Conservation (phyloP, 257 asterid genomes). For the Nyctanthes arbortristis region DNA sequence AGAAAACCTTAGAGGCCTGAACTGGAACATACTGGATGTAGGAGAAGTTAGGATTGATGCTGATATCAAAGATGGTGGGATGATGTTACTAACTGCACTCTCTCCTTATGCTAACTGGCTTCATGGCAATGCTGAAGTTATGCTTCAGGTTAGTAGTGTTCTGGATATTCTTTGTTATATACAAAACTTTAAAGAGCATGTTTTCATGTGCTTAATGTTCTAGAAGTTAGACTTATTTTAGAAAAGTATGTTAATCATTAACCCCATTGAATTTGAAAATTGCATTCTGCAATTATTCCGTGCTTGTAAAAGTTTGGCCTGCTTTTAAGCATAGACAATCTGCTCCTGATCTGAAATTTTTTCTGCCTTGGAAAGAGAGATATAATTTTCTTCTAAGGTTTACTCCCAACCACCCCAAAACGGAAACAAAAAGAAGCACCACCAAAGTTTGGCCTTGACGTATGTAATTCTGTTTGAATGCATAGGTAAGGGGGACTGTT, state of each 20-base stretch:
- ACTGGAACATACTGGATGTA: slow-evolving; percentile 92
- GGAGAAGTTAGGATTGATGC: slow-evolving; percentile 98
- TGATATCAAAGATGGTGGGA: slow-evolving; percentile 96
- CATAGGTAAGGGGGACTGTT: slow-evolving; percentile 95
- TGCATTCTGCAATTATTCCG: background rate
- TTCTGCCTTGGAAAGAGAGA: background rate
- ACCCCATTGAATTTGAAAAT: background rate
- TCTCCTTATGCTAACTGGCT: slow-evolving; percentile 99
- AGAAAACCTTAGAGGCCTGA: slow-evolving; percentile 90
- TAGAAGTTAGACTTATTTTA: background rate
- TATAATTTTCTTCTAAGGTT: background rate
- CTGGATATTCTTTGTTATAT: slow-evolving; percentile 9
- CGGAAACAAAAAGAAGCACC: background rate
- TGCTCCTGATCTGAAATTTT: background rate
- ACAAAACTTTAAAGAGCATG: background rate
- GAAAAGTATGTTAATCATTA: background rate
- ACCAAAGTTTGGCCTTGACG: slow-evolving; percentile 23
- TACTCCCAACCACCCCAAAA: too few relatives aligned
- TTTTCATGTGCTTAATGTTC: background rate
- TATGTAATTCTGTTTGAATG: slow-evolving; percentile 18
- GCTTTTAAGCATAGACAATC: background rate
- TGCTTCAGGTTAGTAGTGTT: slow-evolving; percentile 76
- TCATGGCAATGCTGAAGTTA: slow-evolving; percentile 93
- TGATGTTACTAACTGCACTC: slow-evolving; percentile 93
- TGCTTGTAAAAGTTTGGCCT: background rate